phyloP scores from a whole-genome alignment of 345 rosid species.

The Citrus maxima region DNA sequence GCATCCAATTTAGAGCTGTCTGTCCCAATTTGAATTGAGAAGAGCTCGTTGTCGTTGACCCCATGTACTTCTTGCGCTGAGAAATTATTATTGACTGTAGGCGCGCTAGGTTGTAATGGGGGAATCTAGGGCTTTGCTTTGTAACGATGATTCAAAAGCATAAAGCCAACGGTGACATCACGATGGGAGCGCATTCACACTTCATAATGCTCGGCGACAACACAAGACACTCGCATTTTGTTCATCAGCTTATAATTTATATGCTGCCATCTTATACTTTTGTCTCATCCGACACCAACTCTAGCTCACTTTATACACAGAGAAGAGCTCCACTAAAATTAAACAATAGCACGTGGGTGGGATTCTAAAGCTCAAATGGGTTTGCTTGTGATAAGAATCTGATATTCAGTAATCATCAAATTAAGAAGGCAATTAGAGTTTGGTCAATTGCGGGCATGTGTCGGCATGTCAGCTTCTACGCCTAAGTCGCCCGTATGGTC shows the following conservation, averaged over 20 bases:
- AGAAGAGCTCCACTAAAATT: background rate
- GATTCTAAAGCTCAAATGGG: background rate
- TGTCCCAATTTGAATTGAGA: background rate
- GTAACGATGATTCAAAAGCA: background rate
- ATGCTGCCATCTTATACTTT: background rate
- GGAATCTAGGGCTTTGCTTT: background rate
- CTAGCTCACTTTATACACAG: background rate
- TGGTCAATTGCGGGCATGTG: background rate
- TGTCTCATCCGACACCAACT: background rate
- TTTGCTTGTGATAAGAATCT: background rate
- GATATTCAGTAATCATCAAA: background rate
- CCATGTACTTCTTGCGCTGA: background rate
- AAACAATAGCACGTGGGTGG: background rate
- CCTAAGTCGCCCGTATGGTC: background rate
- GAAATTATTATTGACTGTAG: background rate
- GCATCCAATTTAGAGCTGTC: background rate
- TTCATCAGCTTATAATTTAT: background rate
- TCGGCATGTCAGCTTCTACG: background rate
- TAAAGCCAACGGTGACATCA: background rate
- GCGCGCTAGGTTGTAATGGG: no score
- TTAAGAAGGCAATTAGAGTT: background rate
- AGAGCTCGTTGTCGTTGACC: background rate
- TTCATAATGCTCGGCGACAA: background rate
- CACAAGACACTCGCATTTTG: background rate
- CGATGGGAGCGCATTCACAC: background rate